Percentiles rank a stretch among this genome's conserved stretches.
Conservation (phyloP, 441 rosid genomes). For the Raphanus hybrid region DNA sequence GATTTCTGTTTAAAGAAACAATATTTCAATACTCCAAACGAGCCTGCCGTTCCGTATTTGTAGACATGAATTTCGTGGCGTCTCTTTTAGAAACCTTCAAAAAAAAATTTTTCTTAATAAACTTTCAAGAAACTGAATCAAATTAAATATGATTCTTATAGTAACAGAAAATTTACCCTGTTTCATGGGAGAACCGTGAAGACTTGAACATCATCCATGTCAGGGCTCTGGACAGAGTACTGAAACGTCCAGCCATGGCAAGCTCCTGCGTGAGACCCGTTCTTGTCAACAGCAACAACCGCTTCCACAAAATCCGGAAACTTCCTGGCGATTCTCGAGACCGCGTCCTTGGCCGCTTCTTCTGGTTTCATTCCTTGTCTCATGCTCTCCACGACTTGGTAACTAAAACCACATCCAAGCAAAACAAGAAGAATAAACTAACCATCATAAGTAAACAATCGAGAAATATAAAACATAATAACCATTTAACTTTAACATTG, state of each 20-base stretch:
- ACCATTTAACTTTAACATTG: not conserved
- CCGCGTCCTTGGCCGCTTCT: slow-evolving; percentile 80
- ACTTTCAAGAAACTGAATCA: too few species aligned
- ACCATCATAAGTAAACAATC: not conserved
- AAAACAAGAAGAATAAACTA: not conserved
- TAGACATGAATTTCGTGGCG: too few species aligned
- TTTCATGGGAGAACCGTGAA: slow-evolving; percentile 53
- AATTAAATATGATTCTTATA: too few species aligned
- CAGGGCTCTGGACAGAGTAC: slow-evolving; percentile 68
- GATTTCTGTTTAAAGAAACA: slow-evolving; percentile 10
- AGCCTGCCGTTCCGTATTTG: too few species aligned
- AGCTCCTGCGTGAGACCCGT: slow-evolving; percentile 79
- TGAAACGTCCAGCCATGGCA: slow-evolving; percentile 95
- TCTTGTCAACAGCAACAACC: slow-evolving; percentile 74
- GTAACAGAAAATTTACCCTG: not conserved
- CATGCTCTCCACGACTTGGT: slow-evolving; percentile 96
- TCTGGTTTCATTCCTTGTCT: slow-evolving; percentile 83
- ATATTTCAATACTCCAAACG: too few species aligned
- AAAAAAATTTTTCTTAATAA: too few species aligned
- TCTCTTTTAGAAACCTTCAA: too few species aligned
- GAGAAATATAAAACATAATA: not conserved
- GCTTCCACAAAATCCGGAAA: slow-evolving; percentile 87
- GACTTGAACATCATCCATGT: slow-evolving; percentile 70
- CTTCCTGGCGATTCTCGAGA: slow-evolving; percentile 69
- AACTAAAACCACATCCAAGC: slow-evolving; percentile 51